Base-by-base conservation (phyloP, 202 grass and related monocot genomes). In the Zoysia matrella region DNA sequence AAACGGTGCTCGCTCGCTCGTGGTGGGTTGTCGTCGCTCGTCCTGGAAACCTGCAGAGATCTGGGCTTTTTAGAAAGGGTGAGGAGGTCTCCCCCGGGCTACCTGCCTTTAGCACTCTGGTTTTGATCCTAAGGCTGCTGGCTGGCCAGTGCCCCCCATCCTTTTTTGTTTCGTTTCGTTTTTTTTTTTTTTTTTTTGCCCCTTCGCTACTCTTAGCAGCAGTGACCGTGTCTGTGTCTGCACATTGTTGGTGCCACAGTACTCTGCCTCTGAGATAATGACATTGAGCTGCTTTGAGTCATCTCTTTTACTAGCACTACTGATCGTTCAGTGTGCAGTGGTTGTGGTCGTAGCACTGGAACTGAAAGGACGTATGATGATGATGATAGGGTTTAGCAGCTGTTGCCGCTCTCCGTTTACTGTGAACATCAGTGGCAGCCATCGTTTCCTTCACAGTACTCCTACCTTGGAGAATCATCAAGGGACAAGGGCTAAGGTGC, bases 91-190 rank as follows among this genome's bases (percentile, higher is more conserved):
- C 30, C 82, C 77, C 82, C 22, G 22, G 22, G 22, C 15, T 89
- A 82, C 88, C 69, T 56, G 86, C 81, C 8, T 82, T 83, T 72
- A 72, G 65, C 76, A 69, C 51, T 87, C 84, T 87, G 84, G 80
- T 92, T 92, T 89, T 86, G 80, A 89, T 89, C 76, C 69, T 51
- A 69, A 86, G 87, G 90, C 76, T 78, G 86, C 87, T 83, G 56
- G 75, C 76, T 83, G 56, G 75, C 76, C 58, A 77, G 82, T 67
- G 68, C 84, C 85, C 70, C 70, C 67, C 76, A 53, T 67, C 64
- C 48, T 70, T 77, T 76, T 12, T 76, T 42, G 22, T 22, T 65
- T 69, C 60, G 40, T 67, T 79, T 79, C 9, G 71, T 36, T 65
- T 43, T 76, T 40, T 40, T 47, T 58, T 13, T 40, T 74, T 52